Evolutionary conservation across 169 alveolate species (phyloP), one percentile per base, ranked within the genome.

Genomic region (Cyclospora cayetanensis): DNA sequence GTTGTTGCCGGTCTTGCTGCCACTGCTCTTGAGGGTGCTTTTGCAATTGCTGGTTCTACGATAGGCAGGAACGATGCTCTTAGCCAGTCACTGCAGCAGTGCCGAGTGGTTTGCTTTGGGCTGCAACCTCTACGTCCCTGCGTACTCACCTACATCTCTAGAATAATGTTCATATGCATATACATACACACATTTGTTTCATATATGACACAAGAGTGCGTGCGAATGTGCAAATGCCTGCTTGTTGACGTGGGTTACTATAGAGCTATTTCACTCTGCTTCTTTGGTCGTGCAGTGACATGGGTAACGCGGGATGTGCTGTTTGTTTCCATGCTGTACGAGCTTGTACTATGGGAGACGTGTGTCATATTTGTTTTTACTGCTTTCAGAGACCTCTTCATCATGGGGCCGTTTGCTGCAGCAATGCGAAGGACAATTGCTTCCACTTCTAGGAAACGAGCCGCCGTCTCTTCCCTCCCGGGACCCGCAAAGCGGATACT

Each of bases 341-440:
- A 4, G 74, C 22, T 12, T 60, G 31, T 60, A 12, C 11, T 60
- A 11, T 11, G 9, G 60, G n/a, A 5, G n/a, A 12, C 27, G 12
- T 60, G 74, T 60, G 34, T 12, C 27, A 5, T 20, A 11, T 25
- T 60, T 12, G n/a, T 12, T 60, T 74, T 53, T 41, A 27, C 4
- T 74, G 11, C 41, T 20, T 18, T 37, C 85, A 74, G 85, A 74
- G 85, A 1, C 85, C n/a, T 86, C 92, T 2, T 31, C 92, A n/a
- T 22, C 27, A 34, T 86, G 72, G 91, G 76, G 41, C 2, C 63
- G 25, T 35, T 53, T 53, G 27, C 70, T 86, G 35, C 76, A 65
- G 87, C 92, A 86, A 46, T 86, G 92, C 42, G 70, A 52, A n/a
- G 85, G 86, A 11, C 42, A 63, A 53, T 46, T 66, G 9, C 92